Conservation (phyloP, 1,284 basidiomycete genomes). For the Marasmius sp. region DNA sequence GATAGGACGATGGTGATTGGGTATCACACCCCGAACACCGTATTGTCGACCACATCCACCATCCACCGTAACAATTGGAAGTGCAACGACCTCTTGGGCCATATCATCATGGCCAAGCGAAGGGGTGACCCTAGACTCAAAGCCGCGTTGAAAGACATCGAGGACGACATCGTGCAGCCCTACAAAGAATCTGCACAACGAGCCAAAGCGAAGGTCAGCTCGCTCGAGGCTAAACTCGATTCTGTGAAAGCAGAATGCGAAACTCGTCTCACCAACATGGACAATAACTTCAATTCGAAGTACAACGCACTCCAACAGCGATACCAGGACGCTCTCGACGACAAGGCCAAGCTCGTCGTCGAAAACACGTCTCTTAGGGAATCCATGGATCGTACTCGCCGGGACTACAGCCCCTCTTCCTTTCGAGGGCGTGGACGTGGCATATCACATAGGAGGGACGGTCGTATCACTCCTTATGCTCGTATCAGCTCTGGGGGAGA, state of each 20-base stretch:
- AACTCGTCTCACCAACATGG: background rate
- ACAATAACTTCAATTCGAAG: background rate
- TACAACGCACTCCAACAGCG: background rate
- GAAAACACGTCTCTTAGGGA: background rate
- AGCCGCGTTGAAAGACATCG: background rate
- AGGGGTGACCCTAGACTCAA: background rate
- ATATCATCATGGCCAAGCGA: background rate
- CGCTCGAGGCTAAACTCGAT: background rate
- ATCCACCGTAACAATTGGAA: background rate
- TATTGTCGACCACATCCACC: background rate
- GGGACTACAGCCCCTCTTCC: background rate
- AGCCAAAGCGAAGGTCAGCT: background rate
- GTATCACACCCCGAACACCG: background rate
- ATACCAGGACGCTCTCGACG: background rate
- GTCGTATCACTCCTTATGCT: background rate
- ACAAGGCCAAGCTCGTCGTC: background rate
- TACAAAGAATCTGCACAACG: background rate
- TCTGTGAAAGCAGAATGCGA: background rate
- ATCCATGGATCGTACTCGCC: background rate
- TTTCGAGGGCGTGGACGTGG: background rate
- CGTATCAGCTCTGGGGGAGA: background rate
- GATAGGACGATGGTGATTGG: background rate
- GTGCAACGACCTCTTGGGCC: background rate
- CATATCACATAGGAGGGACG: background rate
- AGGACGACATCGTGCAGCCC: background rate